Percentiles rank a stretch among this genome's conserved stretches.
Conservation (phyloP, 768 basidiomycete species). For the Suillus discolor region DNA sequence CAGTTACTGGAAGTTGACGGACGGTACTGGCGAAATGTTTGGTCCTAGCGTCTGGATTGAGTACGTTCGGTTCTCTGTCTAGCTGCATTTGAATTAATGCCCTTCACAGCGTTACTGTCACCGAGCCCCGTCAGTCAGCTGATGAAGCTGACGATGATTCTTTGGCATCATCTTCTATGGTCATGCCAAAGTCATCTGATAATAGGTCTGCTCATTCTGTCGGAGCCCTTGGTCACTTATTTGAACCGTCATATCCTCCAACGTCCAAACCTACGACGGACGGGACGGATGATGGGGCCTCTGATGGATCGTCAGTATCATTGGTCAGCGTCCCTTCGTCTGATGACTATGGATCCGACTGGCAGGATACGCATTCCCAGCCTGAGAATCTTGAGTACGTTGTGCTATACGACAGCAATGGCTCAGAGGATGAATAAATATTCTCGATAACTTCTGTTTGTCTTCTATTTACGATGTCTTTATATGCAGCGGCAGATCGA, state of each 20-base stretch:
- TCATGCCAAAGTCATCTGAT: constrained; percentile 55
- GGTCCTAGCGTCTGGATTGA: constrained; percentile 78
- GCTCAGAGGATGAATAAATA: constrained; percentile 50
- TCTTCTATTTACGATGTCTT: constrained; percentile 11
- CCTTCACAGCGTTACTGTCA: constrained; percentile 62
- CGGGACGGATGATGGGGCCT: constrained; percentile 30
- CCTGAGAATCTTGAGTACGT: constrained; percentile 61
- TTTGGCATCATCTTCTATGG: constrained; percentile 64
- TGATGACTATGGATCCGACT: constrained; percentile 54
- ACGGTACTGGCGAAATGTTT: constrained; percentile 60
- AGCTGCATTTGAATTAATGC: constrained; percentile 7
- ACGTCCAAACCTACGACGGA: constrained; percentile 43
- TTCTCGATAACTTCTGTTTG: background rate
- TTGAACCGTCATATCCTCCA: constrained; percentile 13
- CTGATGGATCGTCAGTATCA: constrained; percentile 53
- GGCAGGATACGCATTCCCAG: constrained; percentile 57
- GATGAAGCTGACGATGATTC: constrained; percentile 46
- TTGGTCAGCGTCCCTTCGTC: constrained; percentile 64
- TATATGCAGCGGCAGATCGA: constrained; percentile 8
- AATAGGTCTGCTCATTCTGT: constrained; percentile 19
- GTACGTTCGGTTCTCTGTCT: constrained; percentile 44
- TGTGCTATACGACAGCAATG: constrained; percentile 68
- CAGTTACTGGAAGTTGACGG: constrained; percentile 74
- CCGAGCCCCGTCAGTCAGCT: constrained; percentile 41
- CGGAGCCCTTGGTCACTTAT: constrained; percentile 10